These are phyloP conservation scores for Warburgia ugandensis DNA, from an alignment of 164 flowering plant species.

Conservation along the genomic window DNA sequence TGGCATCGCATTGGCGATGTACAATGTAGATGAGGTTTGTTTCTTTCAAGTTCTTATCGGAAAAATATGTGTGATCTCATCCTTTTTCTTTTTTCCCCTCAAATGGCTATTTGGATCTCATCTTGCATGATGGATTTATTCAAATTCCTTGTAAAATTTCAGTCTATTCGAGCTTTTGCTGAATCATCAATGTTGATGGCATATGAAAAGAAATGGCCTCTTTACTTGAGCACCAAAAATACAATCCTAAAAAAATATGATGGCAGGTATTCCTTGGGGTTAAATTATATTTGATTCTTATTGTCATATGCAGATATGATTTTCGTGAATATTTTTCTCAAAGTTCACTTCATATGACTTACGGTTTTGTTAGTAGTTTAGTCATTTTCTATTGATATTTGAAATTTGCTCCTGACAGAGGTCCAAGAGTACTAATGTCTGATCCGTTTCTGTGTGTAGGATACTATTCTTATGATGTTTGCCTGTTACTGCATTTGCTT, in stretches of 20 bases:
- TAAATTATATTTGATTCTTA: not conserved
- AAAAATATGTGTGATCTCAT: not conserved
- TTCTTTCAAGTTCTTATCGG: not conserved
- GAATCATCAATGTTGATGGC: slow-evolving; percentile 95
- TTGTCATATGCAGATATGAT: not conserved
- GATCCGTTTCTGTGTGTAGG: too few relatives aligned
- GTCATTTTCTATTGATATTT: too few relatives aligned
- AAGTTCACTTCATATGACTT: not conserved
- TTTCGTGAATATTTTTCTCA: not conserved
- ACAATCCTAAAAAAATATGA: slow-evolving; percentile 96
- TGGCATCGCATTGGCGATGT: slow-evolving; percentile 93
- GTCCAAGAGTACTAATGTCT: too few relatives aligned
- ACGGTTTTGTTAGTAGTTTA: too few relatives aligned
- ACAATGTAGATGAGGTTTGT: slow-evolving; percentile 90
- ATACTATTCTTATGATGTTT: too few relatives aligned
- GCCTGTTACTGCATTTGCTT: not conserved
- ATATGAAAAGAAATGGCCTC: slow-evolving; percentile 90
- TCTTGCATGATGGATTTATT: not conserved
- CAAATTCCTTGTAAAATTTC: slow-evolving; percentile 7
- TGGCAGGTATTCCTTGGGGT: slow-evolving; percentile 63
- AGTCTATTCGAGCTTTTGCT: slow-evolving; percentile 96
- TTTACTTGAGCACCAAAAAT: slow-evolving; percentile 95
- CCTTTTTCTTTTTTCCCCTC: not conserved
- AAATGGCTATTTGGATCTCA: not conserved
- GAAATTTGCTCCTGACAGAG: too few relatives aligned